Evolutionary conservation across 768 basidiomycete species (phyloP).

Genomic region (Suillus ampliporus): DNA sequence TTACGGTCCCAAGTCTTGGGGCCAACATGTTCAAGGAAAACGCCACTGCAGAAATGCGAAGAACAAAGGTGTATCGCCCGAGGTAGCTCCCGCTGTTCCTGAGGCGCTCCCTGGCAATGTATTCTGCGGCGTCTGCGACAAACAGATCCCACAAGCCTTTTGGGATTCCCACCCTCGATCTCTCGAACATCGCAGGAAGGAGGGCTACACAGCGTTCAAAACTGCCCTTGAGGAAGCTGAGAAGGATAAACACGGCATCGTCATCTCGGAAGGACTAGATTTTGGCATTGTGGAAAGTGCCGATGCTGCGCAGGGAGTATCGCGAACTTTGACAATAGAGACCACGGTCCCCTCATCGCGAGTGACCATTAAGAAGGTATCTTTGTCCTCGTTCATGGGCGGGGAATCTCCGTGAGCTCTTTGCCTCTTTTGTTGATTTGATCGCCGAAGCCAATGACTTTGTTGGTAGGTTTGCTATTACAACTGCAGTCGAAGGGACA

Average conservation of each 20-base stretch:
- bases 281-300: conserved; percentile 55
- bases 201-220: conserved; percentile 45
- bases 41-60: conserved; percentile 24
- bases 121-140: conserved; percentile 39
- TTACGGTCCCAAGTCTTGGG: conserved; percentile 27
- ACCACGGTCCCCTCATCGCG: conserved; percentile 13
- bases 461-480: conserved; percentile 7
- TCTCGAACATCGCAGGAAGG: conserved; percentile 42
- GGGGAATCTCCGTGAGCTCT: conserved; percentile 12
- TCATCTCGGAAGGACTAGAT: conserved; percentile 50
- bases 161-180: conserved; percentile 44
- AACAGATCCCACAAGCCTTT: conserved; percentile 28
- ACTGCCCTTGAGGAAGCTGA: conserved; percentile 56
- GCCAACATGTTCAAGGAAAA: conserved; percentile 25
- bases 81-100: conserved; percentile 38
- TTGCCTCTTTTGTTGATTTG: background rate
- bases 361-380: conserved; percentile 19
- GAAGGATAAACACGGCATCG: conserved; percentile 58
- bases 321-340: conserved; percentile 17
- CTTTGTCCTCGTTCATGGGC: conserved; percentile 7
- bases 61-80: conserved; percentile 25
- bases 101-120: conserved; percentile 24
- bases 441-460: background rate
- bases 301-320: conserved; percentile 28
- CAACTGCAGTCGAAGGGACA: background rate